These are phyloP conservation scores for Luvunga scandens DNA, from an alignment of 345 rosid genomes.

Conservation along the genomic window DNA sequence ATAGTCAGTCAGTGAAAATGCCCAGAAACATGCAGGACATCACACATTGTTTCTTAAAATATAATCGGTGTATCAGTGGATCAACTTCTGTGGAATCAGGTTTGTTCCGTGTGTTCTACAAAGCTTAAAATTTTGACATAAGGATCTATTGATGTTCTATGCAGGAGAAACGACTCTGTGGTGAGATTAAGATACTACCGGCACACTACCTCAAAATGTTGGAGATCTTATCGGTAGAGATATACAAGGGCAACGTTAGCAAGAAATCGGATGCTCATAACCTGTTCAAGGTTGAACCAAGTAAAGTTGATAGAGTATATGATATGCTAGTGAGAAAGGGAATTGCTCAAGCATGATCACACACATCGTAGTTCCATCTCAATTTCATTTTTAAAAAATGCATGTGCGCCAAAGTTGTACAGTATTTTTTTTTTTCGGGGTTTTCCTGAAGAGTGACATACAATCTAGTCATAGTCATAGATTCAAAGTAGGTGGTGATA, in stretches of 20 bases:
- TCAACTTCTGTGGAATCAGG: background rate
- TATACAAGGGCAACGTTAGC: conserved; percentile 58
- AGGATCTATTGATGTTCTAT: background rate
- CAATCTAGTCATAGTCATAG: background rate
- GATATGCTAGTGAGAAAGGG: conserved; percentile 78
- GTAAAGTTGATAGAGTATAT: conserved; percentile 78
- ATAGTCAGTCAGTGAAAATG: too few species aligned
- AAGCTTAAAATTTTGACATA: background rate
- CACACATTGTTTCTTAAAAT: background rate
- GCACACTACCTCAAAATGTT: conserved; percentile 80
- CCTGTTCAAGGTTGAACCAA: conserved; percentile 72
- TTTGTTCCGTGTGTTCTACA: background rate
- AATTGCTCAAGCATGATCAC: conserved; percentile 40
- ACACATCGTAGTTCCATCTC: background rate
- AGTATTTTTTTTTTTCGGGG: background rate
- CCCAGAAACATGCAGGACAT: too few species aligned
- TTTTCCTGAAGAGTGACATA: too few species aligned
- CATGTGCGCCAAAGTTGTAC: background rate
- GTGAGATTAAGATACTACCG: conserved; percentile 73
- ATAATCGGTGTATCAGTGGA: background rate
- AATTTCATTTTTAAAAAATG: too few species aligned
- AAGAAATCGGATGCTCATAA: conserved; percentile 77
- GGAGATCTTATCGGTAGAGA: conserved; percentile 58
- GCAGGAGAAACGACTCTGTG: conserved; percentile 78
- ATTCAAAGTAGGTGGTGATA: background rate